A percentile compares a stretch with the other conserved stretches of the same genome.
Conservation (phyloP, 2,329 filamentous ascomycete species). For the Parastagonospora avenae region DNA sequence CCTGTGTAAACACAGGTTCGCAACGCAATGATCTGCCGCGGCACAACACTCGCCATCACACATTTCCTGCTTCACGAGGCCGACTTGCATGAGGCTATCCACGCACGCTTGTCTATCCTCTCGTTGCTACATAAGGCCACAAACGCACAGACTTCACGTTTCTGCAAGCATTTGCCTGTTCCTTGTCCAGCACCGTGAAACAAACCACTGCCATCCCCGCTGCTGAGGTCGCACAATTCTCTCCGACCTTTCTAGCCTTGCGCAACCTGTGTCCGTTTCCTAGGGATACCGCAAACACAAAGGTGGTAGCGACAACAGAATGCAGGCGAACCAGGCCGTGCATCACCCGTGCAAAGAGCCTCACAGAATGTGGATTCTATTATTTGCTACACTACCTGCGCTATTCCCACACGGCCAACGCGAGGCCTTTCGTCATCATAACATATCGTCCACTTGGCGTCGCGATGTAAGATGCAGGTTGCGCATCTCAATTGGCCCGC, state of each 20-base stretch:
- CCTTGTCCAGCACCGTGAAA: conserved; percentile 29
- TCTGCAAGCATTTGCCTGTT: conserved; percentile 30
- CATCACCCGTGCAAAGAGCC: conserved; percentile 4
- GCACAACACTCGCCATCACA: conserved; percentile 13
- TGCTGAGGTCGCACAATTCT: conserved; percentile 20
- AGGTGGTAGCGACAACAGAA: conserved; percentile 11
- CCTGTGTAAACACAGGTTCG: conserved; percentile 18
- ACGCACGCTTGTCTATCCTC: no score
- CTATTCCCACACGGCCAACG: conserved; percentile 10
- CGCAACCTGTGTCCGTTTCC: conserved; percentile 32
- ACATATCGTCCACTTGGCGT: conserved; percentile 30
- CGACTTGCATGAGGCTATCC: conserved; percentile 17
- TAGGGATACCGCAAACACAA: conserved; percentile 24
- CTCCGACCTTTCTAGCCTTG: conserved; percentile 16
- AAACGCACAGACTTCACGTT: conserved; percentile 22
- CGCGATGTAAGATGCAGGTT: conserved; percentile 18
- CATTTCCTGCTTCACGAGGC: conserved; percentile 18
- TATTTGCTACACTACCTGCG: conserved; percentile 15
- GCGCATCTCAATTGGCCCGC: conserved; percentile 25
- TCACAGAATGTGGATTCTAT: conserved; percentile 11
- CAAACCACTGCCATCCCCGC: conserved; percentile 28
- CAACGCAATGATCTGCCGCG: conserved; percentile 1
- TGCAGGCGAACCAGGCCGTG: conserved; percentile 8
- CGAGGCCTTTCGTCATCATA: conserved; percentile 38
- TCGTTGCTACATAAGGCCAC: no score